Conservation (phyloP, 306 rosid species). For the Castanopsis chinensis region DNA sequence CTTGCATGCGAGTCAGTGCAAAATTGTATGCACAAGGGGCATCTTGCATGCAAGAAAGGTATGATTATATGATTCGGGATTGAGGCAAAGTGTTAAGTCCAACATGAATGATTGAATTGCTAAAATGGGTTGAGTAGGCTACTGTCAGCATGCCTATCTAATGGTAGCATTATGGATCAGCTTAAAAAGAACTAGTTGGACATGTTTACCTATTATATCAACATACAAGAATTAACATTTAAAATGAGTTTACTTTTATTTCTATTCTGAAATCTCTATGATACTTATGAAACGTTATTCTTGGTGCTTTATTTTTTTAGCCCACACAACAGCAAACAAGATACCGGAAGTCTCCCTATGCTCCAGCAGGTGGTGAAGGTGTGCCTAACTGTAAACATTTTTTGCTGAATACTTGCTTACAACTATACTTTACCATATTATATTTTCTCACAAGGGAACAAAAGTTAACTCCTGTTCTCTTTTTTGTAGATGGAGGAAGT, state of each 20-base stretch:
- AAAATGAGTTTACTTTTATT: neutral
- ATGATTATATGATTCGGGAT: neutral
- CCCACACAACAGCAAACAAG: conserved; percentile 97
- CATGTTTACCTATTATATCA: neutral
- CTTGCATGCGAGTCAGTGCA: neutral
- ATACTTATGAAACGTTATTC: conserved; percentile 6
- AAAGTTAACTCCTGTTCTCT: conserved; percentile 5
- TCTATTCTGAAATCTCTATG: neutral
- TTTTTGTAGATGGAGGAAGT: conserved; percentile 61
- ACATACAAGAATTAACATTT: neutral
- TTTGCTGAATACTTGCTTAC: neutral
- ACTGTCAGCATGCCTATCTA: neutral
- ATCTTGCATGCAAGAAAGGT: neutral
- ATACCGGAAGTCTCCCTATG: conserved; percentile 86
- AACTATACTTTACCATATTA: neutral
- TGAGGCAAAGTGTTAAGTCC: neutral
- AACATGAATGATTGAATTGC: neutral
- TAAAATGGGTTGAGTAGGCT: neutral
- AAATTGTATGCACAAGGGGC: neutral
- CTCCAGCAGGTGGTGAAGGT: conserved; percentile 86
- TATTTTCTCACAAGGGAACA: conserved; percentile 5
- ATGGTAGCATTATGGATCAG: neutral
- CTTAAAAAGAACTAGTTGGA: neutral
- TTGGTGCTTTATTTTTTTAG: conserved; percentile 36
- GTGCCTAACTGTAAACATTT: conserved; percentile 12